Conservation (phyloP, 2,329 filamentous ascomycete genomes). For the Colletotrichum sidae region DNA sequence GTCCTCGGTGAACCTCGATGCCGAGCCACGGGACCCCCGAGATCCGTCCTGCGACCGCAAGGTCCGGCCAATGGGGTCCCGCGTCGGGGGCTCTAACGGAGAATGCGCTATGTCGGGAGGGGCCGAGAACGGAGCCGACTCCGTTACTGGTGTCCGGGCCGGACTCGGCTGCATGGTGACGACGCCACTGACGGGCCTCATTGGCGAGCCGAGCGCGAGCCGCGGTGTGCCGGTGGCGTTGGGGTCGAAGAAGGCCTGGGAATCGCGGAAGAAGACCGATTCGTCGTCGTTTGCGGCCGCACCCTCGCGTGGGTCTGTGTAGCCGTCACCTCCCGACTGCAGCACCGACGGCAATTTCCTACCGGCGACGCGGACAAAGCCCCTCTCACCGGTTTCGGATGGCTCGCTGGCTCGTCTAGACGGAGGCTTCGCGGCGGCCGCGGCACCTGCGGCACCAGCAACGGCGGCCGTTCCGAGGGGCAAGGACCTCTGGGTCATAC, state of each 20-base stretch:
- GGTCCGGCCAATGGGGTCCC: slow-evolving; percentile 54
- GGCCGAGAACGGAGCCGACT: slow-evolving; percentile 61
- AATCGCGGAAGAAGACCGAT: slow-evolving; percentile 66
- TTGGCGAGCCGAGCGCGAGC: slow-evolving; percentile 66
- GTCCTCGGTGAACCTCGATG: slow-evolving; percentile 55
- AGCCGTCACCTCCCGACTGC: slow-evolving; percentile 72
- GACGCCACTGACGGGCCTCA: slow-evolving; percentile 70
- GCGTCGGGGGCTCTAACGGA: slow-evolving; percentile 42
- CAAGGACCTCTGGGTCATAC: slow-evolving; percentile 61
- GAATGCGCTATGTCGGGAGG: slow-evolving; percentile 37
- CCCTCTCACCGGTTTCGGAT: slow-evolving; percentile 60
- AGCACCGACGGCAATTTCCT: slow-evolving; percentile 73
- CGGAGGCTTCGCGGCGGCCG: slow-evolving; percentile 40
- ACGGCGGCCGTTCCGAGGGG: slow-evolving; percentile 44
- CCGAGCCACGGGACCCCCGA: slow-evolving; percentile 46
- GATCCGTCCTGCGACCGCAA: slow-evolving; percentile 48
- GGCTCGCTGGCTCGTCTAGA: slow-evolving; percentile 49
- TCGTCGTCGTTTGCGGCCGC: slow-evolving; percentile 47
- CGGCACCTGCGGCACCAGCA: slow-evolving; percentile 25
- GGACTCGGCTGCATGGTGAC: slow-evolving; percentile 75
- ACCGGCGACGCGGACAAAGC: slow-evolving; percentile 75
- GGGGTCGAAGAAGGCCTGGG: slow-evolving; percentile 57
- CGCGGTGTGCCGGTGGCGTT: slow-evolving; percentile 43
- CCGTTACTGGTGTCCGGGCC: slow-evolving; percentile 70
- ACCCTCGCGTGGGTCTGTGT: slow-evolving; percentile 61